Evolutionary conservation across 1,284 basidiomycete genomes (phyloP), one percentile per base, ranked within the genome.

Genomic region (Xanthoconium separans): DNA sequence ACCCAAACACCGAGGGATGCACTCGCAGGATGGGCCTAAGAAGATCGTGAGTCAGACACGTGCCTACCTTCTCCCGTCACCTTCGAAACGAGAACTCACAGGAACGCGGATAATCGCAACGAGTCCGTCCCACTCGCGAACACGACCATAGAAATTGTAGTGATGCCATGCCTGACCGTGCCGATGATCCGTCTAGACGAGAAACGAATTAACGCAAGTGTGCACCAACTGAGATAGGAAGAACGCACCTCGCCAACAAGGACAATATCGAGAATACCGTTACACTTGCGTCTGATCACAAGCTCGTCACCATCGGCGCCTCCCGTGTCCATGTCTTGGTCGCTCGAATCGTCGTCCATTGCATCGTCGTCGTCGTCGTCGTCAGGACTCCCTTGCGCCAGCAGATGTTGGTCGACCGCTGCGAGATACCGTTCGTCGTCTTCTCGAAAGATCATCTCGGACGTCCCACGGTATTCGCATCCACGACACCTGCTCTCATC

Each of bases 111-210:
- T 66, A 39, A 88, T 73, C 8, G 81, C 83, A 39, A 89, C 74
- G 51, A 89, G 73, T 13, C 87, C 87, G 65, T 89, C 87, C 79
- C 83, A 87, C 39, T 73, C 64, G 34, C 87, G 78, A 16, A 89
- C 74, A 29, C 86, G 81, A 6, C 87, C 87, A 58, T 83, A 81
- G 63, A 81, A 84, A 16, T 68, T 74, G 65, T 78, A 87, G 53
- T 75, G 70, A 54, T 81, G 75, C 81, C 84, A 87, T 13, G 85
- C 85, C 46, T 76, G 69, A 3, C 77, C 79, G 58, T 87, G 84
- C 9, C 71, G 70, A 12, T 65, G 54, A 54, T 86, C 81, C 13
- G 82, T 85, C 78, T 82, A 58, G 18, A 54, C 13, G 18, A 44
- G 16, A 18, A 11, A 33, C 40, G 50, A 47, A 24, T 50, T 50